Evolutionary conservation across 2,329 filamentous ascomycete genomes (phyloP), one percentile per base, ranked within the genome.

Genomic region (Penicillium sp.): DNA sequence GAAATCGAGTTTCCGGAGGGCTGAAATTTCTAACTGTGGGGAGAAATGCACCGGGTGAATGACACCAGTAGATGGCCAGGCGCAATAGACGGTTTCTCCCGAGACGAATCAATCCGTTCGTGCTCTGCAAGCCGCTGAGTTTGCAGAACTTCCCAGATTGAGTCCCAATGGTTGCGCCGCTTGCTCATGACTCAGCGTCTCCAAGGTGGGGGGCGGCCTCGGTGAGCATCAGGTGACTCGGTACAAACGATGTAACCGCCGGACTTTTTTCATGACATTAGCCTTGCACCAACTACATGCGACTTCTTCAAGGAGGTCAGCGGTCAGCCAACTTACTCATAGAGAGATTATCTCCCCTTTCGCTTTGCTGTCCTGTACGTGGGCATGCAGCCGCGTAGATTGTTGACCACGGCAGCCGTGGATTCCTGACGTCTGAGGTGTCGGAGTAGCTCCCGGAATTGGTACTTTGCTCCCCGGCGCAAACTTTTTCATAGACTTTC

Each of bases 141-240:
- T 46, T 50, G 54, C 54, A 59, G 50, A 13, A 54, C 46, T 36
- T 35, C 43, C 11, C 25, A 44, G 20, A 27, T 59, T 59, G 43
- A 51, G 20, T 22, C 4, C 20, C 20, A 22, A 22, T 22, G 20
- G 39, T 45, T 47, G 53, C 49, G 39, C 46, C 36, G 25, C 20
- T 22, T 22, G 25, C 18, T 50, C 38, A 51, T 57, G 55, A 57
- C 53, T 57, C 55, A 57, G 54, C 56, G 9, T 22, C 20, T 22
- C 20, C 20, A 22, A 4, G 20, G 2, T 2, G 20, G 20, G 20
- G 20, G 4, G 4, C 20, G 2, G 20, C 20, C 20, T 2, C 20
- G 20, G 20, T 2, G 20, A 22, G 20, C 20, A 22, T 54, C 56
- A 51, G 56, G 54, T 35, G 40, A 35, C 20, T 22, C 20, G 20